phyloP scores from a whole-genome alignment of 2,329 filamentous ascomycete genomes.

The Amauroascus niger region DNA sequence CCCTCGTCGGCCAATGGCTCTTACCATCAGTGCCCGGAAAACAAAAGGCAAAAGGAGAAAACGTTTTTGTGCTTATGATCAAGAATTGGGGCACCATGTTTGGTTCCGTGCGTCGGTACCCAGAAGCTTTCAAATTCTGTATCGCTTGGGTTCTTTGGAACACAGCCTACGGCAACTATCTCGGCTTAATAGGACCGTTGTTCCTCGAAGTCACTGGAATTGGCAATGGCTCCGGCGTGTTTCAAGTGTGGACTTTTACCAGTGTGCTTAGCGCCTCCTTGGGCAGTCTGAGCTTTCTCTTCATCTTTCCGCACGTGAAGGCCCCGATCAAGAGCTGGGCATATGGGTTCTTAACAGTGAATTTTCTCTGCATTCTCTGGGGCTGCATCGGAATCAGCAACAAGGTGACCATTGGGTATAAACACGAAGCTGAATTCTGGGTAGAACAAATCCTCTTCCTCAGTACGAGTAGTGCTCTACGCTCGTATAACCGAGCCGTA shows the following conservation, averaged over 20 bases:
- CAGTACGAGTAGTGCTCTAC: constrained; percentile 6
- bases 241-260: constrained; percentile 6
- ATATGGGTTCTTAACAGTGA: constrained; percentile 4
- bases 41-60: not conserved
- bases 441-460: constrained; percentile 7
- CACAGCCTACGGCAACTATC: constrained; percentile 4
- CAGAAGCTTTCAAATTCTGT: constrained; percentile 5
- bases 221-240: constrained; percentile 3
- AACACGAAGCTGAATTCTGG: constrained; percentile 7
- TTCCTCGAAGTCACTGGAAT: constrained; percentile 7
- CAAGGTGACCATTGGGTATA: constrained; percentile 2
- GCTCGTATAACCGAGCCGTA: constrained; percentile 5
- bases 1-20: constrained; percentile 1
- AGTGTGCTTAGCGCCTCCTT: constrained; percentile 4
- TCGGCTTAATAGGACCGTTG: not conserved
- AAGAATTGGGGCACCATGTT: not conserved
- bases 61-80: not conserved
- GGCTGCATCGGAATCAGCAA: constrained; percentile 6
- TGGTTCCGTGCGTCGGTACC: constrained; percentile 1
- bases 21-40: not conserved
- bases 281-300: constrained; percentile 5
- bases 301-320: constrained; percentile 3
- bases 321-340: constrained; percentile 6
- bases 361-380: constrained; percentile 7
- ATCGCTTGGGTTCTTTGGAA: constrained; percentile 9